Evolutionary conservation across 1,284 basidiomycete species (phyloP).

Genomic region (Coriolopsis trogii): DNA sequence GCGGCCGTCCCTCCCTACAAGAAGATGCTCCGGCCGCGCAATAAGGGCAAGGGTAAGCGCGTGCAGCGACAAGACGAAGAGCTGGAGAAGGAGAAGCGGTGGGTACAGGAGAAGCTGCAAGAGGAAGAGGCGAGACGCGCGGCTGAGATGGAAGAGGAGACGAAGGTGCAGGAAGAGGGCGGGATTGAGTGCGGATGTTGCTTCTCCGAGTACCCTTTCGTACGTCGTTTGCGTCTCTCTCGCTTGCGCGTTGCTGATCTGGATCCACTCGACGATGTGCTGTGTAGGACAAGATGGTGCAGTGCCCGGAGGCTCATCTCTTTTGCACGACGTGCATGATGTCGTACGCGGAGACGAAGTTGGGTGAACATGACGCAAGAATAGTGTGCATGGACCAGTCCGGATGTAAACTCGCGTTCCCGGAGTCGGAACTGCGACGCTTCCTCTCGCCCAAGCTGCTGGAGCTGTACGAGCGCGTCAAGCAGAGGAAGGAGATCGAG

Average conservation of each 20-base stretch:
- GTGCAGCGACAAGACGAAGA: conserved; percentile 33
- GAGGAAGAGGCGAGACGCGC: conserved; percentile 35
- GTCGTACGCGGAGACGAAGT: conserved; percentile 36
- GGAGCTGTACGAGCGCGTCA: conserved; percentile 74
- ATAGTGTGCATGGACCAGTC: conserved; percentile 84
- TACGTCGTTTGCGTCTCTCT: too few species aligned
- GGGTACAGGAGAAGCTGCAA: conserved; percentile 42
- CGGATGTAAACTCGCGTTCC: conserved; percentile 71
- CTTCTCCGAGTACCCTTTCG: conserved; percentile 71
- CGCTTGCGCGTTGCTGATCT: too few species aligned
- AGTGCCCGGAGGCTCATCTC: conserved; percentile 75
- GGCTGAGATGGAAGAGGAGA: conserved; percentile 41
- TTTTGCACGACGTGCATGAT: conserved; percentile 56
- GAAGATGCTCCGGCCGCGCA: conserved; percentile 37
- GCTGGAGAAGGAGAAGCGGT: conserved; percentile 45
- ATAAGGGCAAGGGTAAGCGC: conserved; percentile 41
- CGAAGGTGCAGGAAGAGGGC: conserved; percentile 34
- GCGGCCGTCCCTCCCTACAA: conserved; percentile 41
- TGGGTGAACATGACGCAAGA: conserved; percentile 43
- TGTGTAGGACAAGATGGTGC: conserved; percentile 80
- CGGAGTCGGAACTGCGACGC: conserved; percentile 65
- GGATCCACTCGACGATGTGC: too few species aligned
- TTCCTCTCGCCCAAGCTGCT: conserved; percentile 66
- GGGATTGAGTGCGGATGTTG: conserved; percentile 86
- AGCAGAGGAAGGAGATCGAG: conserved; percentile 77